Percentiles rank a stretch among this genome's conserved stretches.
These are phyloP conservation scores for Amanita rubescens DNA, from an alignment of 768 basidiomycete genomes.

Conservation along the genomic window DNA sequence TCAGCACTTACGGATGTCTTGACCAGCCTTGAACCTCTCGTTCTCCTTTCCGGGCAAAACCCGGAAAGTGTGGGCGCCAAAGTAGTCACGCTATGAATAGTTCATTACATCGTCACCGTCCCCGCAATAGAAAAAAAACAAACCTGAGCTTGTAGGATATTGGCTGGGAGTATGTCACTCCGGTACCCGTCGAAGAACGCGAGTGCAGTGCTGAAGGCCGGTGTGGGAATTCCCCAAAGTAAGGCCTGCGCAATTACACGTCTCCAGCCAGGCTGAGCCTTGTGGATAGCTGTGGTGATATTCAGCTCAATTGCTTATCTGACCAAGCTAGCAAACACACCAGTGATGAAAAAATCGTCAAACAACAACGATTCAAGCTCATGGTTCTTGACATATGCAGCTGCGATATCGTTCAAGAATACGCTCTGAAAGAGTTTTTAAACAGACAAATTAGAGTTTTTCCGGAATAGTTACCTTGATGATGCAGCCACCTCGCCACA, in stretches of 20 bases:
- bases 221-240: conserved; percentile 96
- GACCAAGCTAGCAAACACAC: conserved; percentile 24
- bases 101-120: background rate
- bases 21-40: conserved; percentile 63
- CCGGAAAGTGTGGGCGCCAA: conserved; percentile 97
- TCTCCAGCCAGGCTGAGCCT: conserved; percentile 96
- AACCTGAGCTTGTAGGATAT: conserved; percentile 90
- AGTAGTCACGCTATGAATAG: conserved; percentile 79
- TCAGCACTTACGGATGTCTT: conserved; percentile 77
- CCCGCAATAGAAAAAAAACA: conserved; percentile 9
- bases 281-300: conserved; percentile 62
- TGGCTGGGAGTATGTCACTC: conserved; percentile 90
- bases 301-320: conserved; percentile 8
- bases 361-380: conserved; percentile 89
- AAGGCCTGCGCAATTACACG: conserved; percentile 93
- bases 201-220: conserved; percentile 95
- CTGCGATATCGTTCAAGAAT: conserved; percentile 89
- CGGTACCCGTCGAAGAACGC: conserved; percentile 99
- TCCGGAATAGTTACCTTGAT: conserved; percentile 61
- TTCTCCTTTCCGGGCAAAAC: conserved; percentile 92
- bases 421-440: conserved; percentile 47
- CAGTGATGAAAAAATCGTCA: conserved; percentile 97
- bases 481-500: conserved; percentile 99
- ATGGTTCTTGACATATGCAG: conserved; percentile 81
- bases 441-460: background rate